Evolutionary conservation across 2,329 filamentous ascomycete genomes (phyloP), one percentile per base, ranked within the genome.

Genomic region (Catunica adiposa): DNA sequence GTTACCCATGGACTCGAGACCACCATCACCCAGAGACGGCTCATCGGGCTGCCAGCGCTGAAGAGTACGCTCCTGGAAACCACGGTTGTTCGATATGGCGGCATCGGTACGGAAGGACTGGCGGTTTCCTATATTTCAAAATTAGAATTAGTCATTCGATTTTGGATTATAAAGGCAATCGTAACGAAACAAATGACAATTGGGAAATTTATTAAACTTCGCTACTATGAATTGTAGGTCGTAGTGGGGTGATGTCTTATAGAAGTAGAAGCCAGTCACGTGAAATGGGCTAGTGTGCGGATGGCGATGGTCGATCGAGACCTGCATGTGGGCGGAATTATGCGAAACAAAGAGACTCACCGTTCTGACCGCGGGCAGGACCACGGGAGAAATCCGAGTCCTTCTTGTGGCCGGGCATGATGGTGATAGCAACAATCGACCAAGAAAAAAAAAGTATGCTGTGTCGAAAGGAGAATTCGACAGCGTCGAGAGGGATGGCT

Each of bases 41-140:
- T 75, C 67, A 61, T 82, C 82, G 5, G 86, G 80, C 56, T 89
- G 79, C 89, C 89, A 97, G 62, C 77, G 82, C 65, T 95, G 82
- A 42, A 97, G 73, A 54, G 80, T 74, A 58, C 89, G 82, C 68
- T 94, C 87, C 57, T 78, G 80, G 51, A 79, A 75, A 48, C 76
- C 70, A 60, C 83, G 78, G 63, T 77, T 78, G 61, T 84, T 85
- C 6, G 89, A 92, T 60, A 97, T 96, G 63, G 92, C 87, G 34
- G 80, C 74, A 65, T 97, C 90, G 23, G 90, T 97, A 60, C 84
- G 83, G 70, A 97, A 96, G 23, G 74, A 77, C 57, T 77, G 70
- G 44, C 79, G 72, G 62, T 77, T 75, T 60, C 84, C 40, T 56
- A 34, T n/a, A 22, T 56, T 59, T 62, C 11, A 34, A 34, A 40